Evolutionary conservation across 257 asterid genomes (phyloP), one percentile per base, ranked within the genome.

Genomic region (Osmanthus fragrans): DNA sequence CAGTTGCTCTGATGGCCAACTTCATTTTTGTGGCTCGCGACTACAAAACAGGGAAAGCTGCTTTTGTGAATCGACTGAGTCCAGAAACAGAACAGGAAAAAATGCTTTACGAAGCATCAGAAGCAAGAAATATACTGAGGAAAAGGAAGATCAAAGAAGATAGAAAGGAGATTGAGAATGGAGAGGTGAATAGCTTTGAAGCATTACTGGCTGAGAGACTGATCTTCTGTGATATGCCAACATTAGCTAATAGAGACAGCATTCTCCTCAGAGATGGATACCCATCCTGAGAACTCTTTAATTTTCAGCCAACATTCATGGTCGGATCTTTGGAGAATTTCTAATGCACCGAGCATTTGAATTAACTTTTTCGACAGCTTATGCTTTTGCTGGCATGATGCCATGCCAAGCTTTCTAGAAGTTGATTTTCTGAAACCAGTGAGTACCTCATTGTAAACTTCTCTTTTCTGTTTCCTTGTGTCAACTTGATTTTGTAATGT

Each of bases 11-110:
- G 71, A 88, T 92, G 12, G 99, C 99, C 79, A 95, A 88, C 78
- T 95, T 95, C 91, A 95, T 95, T 60, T 95, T 95, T 73, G 99
- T 93, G 77, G 99, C 99, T 63, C 97, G 99, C 70, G 99, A 95
- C 82, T 91, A 88, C 78, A 91, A 89, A 87, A 91, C 98, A 5
- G 83, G 87, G 73, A 89, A 90, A 86, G 97, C 99, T 80, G 92
- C 99, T 77, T 90, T 83, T 7, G 96, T 95, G 80, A 94, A 92
- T 75, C 91, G 94, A 75, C 72, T 92, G 73, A 67, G 72, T 30
- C 92, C 96, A 18, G 92, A 92, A 83, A 86, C 96, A 42, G 97
- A 91, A 66, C 83, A 83, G 30, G 98, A 95, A 86, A 91, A 86
- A 76, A 29, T 73, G 69, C 94, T 93, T 49, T 88, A 83, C 64